Conservation (phyloP, 345 rosid genomes). For the Rhizophora mangle region DNA sequence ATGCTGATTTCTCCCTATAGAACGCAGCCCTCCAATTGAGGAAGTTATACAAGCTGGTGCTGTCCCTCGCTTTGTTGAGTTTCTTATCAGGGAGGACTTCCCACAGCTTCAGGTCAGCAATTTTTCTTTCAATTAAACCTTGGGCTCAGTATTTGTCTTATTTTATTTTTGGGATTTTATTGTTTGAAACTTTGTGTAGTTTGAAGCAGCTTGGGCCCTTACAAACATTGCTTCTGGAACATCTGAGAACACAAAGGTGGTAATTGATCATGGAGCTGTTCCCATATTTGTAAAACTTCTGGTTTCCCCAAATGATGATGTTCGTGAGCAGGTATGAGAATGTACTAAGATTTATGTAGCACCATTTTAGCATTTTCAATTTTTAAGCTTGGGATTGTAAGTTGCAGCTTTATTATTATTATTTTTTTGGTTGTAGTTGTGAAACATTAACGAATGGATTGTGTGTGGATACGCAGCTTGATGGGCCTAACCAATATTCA, state of each 20-base stretch:
- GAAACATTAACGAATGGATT: not conserved
- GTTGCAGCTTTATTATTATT: not conserved
- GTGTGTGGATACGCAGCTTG: not conserved
- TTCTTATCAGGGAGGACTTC: constrained; percentile 72
- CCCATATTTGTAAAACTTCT: constrained; percentile 79
- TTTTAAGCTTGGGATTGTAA: not conserved
- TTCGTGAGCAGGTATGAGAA: constrained; percentile 73
- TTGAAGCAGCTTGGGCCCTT: constrained; percentile 90
- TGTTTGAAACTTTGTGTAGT: constrained; percentile 34
- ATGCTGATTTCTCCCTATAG: constrained; percentile 24
- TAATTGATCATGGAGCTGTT: constrained; percentile 84
- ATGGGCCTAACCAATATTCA: not conserved
- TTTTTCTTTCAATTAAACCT: not conserved
- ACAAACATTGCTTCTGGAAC: constrained; percentile 91
- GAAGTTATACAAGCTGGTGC: constrained; percentile 82
- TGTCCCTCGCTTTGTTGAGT: constrained; percentile 79
- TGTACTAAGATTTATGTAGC: not conserved
- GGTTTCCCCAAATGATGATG: constrained; percentile 61
- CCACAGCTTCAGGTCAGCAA: constrained; percentile 74
- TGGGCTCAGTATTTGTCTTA: not conserved
- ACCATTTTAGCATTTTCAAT: not conserved
- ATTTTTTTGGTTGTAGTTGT: no score
- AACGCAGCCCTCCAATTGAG: constrained; percentile 83
- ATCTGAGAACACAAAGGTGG: constrained; percentile 84
- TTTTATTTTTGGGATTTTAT: not conserved